phyloP scores from a whole-genome alignment of 768 basidiomycete species.

The Inosperma sp. region DNA sequence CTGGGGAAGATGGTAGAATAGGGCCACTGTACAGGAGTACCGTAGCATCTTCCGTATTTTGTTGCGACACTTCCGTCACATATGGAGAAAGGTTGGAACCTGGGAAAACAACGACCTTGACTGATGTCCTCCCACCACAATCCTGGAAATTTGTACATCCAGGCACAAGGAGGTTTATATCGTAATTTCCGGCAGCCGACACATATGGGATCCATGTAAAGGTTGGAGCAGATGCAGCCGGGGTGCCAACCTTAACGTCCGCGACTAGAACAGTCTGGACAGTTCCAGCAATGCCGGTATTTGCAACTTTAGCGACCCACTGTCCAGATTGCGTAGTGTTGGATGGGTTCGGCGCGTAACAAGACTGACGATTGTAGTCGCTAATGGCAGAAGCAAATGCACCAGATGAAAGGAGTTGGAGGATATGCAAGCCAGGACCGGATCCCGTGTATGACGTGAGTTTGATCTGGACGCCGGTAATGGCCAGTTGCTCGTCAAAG shows the following conservation, averaged over 20 bases:
- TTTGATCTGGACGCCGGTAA: constrained; percentile 88
- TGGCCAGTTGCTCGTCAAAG: constrained; percentile 54
- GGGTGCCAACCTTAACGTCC: constrained; percentile 57
- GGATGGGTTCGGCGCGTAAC: constrained; percentile 74
- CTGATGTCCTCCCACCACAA: constrained; percentile 74
- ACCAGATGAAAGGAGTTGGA: constrained; percentile 92
- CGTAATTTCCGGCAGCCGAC: constrained; percentile 83
- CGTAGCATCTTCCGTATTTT: constrained; percentile 56
- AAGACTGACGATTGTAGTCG: constrained; percentile 58
- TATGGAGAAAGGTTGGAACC: constrained; percentile 59
- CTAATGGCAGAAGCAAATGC: constrained; percentile 77
- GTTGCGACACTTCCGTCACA: constrained; percentile 71
- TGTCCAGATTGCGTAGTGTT: constrained; percentile 60
- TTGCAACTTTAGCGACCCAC: constrained; percentile 62
- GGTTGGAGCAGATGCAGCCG: constrained; percentile 58
- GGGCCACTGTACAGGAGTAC: constrained; percentile 76
- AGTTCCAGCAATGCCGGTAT: constrained; percentile 78
- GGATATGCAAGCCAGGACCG: constrained; percentile 77
- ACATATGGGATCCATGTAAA: constrained; percentile 92
- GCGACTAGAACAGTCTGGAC: constrained; percentile 70
- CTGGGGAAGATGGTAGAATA: constrained; percentile 65
- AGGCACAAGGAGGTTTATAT: constrained; percentile 79
- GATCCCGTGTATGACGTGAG: constrained; percentile 71
- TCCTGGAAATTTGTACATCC: constrained; percentile 81
- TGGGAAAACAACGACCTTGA: constrained; percentile 79